phyloP scores from a whole-genome alignment of 768 basidiomycete species.

The Boletus tylopilopsis region DNA sequence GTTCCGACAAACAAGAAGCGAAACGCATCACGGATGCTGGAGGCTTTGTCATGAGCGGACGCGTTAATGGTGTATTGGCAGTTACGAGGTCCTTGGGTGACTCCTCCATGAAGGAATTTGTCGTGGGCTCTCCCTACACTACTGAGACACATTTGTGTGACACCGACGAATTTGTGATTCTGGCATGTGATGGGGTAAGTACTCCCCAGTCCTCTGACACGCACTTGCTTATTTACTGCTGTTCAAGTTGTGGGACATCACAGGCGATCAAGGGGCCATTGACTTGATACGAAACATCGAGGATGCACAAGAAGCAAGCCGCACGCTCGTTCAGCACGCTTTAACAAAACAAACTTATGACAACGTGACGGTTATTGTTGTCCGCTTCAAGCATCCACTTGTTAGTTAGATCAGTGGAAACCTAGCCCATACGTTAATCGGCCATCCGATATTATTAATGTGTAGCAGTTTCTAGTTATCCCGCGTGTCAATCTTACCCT shows the following conservation, averaged over 20 bases:
- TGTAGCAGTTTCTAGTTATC: slow-evolving; percentile 4
- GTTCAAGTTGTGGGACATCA: slow-evolving; percentile 91
- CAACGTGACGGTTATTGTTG: slow-evolving; percentile 89
- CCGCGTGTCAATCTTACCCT: neutral
- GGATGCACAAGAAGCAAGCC: slow-evolving; percentile 82
- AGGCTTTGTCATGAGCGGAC: slow-evolving; percentile 97
- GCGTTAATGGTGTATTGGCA: slow-evolving; percentile 95
- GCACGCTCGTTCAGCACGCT: slow-evolving; percentile 78
- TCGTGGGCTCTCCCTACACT: slow-evolving; percentile 96
- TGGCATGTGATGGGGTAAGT: slow-evolving; percentile 97
- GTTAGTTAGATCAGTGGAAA: slow-evolving; percentile 8
- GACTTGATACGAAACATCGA: slow-evolving; percentile 70
- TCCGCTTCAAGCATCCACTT: slow-evolving; percentile 65
- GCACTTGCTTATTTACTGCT: slow-evolving; percentile 5
- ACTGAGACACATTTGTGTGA: slow-evolving; percentile 93
- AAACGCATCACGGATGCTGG: slow-evolving; percentile 97
- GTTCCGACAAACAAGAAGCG: slow-evolving; percentile 93
- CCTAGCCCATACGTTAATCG: neutral
- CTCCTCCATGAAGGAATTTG: slow-evolving; percentile 99
- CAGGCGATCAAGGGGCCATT: slow-evolving; percentile 85
- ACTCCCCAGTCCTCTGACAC: neutral
- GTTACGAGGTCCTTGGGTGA: slow-evolving; percentile 96
- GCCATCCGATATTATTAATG: slow-evolving; percentile 2
- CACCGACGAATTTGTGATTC: slow-evolving; percentile 90
- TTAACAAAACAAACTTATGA: slow-evolving; percentile 87